phyloP scores from a whole-genome alignment of 306 rosid genomes.

The Begonia loranthoides region DNA sequence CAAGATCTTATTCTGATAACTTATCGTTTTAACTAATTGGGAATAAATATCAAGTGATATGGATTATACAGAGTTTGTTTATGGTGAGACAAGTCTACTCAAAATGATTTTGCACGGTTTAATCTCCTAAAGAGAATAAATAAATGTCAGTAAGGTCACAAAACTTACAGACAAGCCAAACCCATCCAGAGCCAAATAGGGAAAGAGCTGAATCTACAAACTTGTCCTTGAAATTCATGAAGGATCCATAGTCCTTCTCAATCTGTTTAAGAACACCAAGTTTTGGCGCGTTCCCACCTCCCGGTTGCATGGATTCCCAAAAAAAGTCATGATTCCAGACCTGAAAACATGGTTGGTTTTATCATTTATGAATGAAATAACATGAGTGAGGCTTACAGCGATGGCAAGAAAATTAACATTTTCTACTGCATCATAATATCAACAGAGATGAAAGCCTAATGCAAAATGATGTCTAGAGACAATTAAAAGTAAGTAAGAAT shows the following conservation, averaged over 20 bases:
- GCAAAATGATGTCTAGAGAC: too few relatives aligned
- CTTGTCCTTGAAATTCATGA: slow-evolving; percentile 53
- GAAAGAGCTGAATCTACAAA: slow-evolving; percentile 54
- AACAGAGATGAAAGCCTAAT: too few relatives aligned
- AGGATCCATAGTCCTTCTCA: slow-evolving; percentile 95
- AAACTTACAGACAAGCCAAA: slow-evolving; percentile 96
- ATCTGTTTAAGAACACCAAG: slow-evolving; percentile 77
- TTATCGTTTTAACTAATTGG: too few relatives aligned
- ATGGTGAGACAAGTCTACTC: too few relatives aligned
- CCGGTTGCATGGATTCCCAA: slow-evolving; percentile 98
- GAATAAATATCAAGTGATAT: too few relatives aligned
- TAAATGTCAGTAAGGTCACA: slow-evolving; percentile 2
- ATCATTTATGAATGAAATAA: too few relatives aligned
- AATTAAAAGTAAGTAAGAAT: too few relatives aligned
- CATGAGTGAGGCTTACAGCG: too few relatives aligned
- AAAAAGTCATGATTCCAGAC: slow-evolving; percentile 98
- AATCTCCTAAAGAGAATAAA: neutral
- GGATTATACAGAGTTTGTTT: too few relatives aligned
- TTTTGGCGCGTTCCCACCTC: slow-evolving; percentile 72
- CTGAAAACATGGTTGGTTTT: slow-evolving; percentile 20
- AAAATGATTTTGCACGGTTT: neutral
- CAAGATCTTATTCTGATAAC: too few relatives aligned
- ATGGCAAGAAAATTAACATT: too few relatives aligned
- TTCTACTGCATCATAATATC: too few relatives aligned
- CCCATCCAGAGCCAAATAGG: slow-evolving; percentile 97